A percentile compares a stretch with the other conserved stretches of the same genome.
Conservation (phyloP, 2,329 filamentous ascomycete species). For the Aspergillus calidoustus region DNA sequence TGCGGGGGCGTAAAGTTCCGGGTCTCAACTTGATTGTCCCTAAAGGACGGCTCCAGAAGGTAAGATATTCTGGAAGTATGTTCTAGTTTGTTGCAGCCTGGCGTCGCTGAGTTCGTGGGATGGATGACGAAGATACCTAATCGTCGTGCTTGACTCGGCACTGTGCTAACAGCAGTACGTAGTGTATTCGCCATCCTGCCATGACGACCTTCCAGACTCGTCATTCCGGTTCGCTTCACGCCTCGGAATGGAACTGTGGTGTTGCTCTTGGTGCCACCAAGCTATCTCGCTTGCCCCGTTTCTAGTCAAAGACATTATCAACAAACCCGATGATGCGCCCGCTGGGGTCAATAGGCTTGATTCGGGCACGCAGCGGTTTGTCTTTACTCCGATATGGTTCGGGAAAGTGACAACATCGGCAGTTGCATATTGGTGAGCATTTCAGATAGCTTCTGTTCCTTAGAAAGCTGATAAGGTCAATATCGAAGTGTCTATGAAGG, state of each 20-base stretch:
- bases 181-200: background rate
- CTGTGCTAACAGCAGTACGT: background rate
- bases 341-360: constrained; percentile 38
- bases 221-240: constrained; percentile 18
- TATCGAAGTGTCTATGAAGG: constrained; percentile 42
- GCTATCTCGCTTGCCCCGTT: constrained; percentile 30
- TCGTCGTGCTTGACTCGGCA: background rate
- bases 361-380: constrained; percentile 38
- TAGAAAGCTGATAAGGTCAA: constrained; percentile 36
- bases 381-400: constrained; percentile 40
- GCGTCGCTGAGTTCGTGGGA: background rate
- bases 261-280: constrained; percentile 11
- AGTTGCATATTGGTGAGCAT: constrained; percentile 40
- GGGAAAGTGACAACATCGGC: constrained; percentile 41
- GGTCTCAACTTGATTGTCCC: constrained; percentile 20
- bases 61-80: constrained; percentile 1
- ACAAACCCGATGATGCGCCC: constrained; percentile 42
- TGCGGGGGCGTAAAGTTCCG: background rate
- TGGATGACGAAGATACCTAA: background rate
- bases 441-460: constrained; percentile 38
- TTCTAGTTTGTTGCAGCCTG: background rate
- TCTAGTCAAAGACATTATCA: constrained; percentile 45
- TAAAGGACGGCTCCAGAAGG: constrained; percentile 17
- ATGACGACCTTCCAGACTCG: background rate
- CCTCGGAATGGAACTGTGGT: constrained; percentile 9